Evolutionary conservation across 495 filamentous ascomycete species (phyloP).

Genomic region (Trichoderma erinaceum): DNA sequence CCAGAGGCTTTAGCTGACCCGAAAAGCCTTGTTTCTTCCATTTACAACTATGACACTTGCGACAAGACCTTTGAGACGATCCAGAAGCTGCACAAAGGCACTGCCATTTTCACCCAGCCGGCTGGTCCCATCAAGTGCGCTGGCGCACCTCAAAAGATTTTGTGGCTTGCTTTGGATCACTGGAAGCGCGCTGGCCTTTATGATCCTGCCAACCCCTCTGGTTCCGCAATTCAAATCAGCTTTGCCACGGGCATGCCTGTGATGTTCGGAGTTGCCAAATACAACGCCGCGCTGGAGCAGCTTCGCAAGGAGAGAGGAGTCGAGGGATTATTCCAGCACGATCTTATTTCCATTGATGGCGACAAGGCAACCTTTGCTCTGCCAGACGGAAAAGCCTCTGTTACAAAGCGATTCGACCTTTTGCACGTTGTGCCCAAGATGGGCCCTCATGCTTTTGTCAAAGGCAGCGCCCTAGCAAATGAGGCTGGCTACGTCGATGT

Average conservation of each 20-base stretch:
- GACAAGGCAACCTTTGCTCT: constrained; percentile 48
- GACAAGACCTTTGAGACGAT: constrained; percentile 54
- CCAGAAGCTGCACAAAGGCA: constrained; percentile 47
- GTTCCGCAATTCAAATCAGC: constrained; percentile 51
- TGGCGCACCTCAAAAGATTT: constrained; percentile 62
- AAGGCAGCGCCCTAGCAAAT: constrained; percentile 52
- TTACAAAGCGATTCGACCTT: constrained; percentile 52
- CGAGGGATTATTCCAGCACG: constrained; percentile 60
- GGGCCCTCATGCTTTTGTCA: constrained; percentile 54
- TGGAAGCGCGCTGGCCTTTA: constrained; percentile 59
- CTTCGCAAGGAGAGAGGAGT: constrained; percentile 58
- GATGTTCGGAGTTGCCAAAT: constrained; percentile 69
- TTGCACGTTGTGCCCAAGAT: constrained; percentile 59
- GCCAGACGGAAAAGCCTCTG: constrained; percentile 38
- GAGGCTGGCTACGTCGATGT: constrained; percentile 60
- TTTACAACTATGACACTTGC: constrained; percentile 56
- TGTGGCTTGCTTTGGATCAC: constrained; percentile 64
- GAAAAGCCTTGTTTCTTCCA: constrained; percentile 53
- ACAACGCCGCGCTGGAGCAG: constrained; percentile 53
- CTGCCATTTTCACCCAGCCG: constrained; percentile 65
- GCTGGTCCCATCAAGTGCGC: constrained; percentile 62
- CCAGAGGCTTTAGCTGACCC: constrained; percentile 53
- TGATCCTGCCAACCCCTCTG: constrained; percentile 33
- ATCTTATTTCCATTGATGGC: constrained; percentile 56
- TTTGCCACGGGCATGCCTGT: constrained; percentile 56